These are phyloP conservation scores for Coelastrella sp. DNA, from an alignment of 139 green algal species.

Conservation along the genomic window DNA sequence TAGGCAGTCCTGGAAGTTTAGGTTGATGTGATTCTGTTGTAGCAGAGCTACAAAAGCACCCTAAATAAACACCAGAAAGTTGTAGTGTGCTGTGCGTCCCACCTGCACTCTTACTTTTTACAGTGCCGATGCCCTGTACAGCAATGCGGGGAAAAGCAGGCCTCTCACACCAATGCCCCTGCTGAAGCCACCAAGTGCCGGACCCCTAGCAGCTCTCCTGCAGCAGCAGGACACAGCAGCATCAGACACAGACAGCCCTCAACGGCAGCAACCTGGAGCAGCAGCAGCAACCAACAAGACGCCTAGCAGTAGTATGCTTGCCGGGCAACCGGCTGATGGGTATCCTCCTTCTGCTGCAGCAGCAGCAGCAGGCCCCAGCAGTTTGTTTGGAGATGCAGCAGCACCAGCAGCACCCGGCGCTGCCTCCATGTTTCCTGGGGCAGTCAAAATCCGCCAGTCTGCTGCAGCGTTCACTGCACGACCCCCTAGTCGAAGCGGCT, in stretches of 20 bases:
- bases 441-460: not conserved
- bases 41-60: not conserved
- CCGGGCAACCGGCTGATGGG: not conserved
- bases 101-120: not conserved
- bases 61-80: not conserved
- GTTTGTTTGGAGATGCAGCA: constrained; percentile 6
- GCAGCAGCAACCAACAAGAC: not conserved
- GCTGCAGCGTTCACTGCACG: not conserved
- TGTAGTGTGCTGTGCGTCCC: not conserved
- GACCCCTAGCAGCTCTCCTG: not conserved
- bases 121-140: constrained; percentile 24
- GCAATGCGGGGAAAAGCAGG: constrained; percentile 3
- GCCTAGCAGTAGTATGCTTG: not conserved
- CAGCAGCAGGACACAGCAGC: not conserved
- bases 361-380: not conserved
- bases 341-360: too few species aligned
- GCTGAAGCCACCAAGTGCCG: not conserved
- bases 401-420: not conserved
- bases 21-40: not conserved
- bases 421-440: not conserved
- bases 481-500: not conserved
- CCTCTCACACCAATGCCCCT: constrained; percentile 29
- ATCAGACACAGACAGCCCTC: not conserved
- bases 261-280: not conserved
- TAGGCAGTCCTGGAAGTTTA: not conserved